A percentile compares a stretch with the other conserved stretches of the same genome.
phyloP scores from a whole-genome alignment of 2,329 filamentous ascomycete genomes.

The Diaporthe longicolla region DNA sequence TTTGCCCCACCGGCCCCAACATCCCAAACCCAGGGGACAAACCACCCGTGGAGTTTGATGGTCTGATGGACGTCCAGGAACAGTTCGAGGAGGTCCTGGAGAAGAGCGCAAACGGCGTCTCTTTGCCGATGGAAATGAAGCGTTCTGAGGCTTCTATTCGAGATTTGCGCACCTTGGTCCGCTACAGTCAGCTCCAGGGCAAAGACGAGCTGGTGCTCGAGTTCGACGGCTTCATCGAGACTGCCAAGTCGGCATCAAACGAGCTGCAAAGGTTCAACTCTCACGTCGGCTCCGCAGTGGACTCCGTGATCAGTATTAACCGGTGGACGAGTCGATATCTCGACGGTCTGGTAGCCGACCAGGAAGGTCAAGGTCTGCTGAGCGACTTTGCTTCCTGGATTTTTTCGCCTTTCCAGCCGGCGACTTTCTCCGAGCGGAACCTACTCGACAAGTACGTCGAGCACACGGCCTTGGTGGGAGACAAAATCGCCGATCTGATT shows the following conservation, averaged over 20 bases:
- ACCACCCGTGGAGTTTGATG: slow-evolving; percentile 75
- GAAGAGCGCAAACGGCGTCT: slow-evolving; percentile 74
- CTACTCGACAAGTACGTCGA: slow-evolving; percentile 82
- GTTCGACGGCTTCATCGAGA: slow-evolving; percentile 82
- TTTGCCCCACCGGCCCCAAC: slow-evolving; percentile 63
- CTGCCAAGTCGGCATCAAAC: slow-evolving; percentile 73
- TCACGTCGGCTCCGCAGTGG: slow-evolving; percentile 80
- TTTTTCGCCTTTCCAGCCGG: slow-evolving; percentile 74
- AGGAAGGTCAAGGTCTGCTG: slow-evolving; percentile 50
- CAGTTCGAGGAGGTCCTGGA: slow-evolving; percentile 83
- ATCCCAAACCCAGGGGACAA: slow-evolving; percentile 41
- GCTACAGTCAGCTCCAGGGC: slow-evolving; percentile 76
- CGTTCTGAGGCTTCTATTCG: slow-evolving; percentile 80
- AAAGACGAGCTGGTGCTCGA: slow-evolving; percentile 81
- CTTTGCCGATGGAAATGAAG: slow-evolving; percentile 84
- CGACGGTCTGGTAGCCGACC: slow-evolving; percentile 68
- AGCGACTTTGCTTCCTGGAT: slow-evolving; percentile 60
- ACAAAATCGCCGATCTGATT: slow-evolving; percentile 78
- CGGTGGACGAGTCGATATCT: slow-evolving; percentile 81
- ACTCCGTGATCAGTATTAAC: slow-evolving; percentile 81
- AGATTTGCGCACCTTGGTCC: slow-evolving; percentile 80
- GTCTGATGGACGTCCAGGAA: slow-evolving; percentile 81
- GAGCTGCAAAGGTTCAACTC: slow-evolving; percentile 83
- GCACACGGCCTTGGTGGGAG: slow-evolving; percentile 78
- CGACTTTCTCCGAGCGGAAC: slow-evolving; percentile 70